phyloP scores from a whole-genome alignment of 768 basidiomycete species.

The Collybiopsis confluens region DNA sequence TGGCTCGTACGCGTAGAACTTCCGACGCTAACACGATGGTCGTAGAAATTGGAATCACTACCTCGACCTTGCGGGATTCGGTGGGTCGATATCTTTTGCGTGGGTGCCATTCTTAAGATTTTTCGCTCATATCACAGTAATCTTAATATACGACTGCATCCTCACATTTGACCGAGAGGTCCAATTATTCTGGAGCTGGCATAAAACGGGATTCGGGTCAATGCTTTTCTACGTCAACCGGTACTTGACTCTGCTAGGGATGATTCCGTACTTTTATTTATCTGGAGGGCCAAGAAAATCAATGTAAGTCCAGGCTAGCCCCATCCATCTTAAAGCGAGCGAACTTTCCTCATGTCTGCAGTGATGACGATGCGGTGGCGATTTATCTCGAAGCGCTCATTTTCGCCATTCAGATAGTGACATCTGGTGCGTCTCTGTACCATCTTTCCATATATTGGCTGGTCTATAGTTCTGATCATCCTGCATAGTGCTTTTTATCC shows the following conservation, averaged over 20 bases:
- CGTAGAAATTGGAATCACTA: background rate
- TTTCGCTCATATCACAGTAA: too few relatives aligned
- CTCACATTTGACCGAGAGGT: background rate
- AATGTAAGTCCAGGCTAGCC: too few relatives aligned
- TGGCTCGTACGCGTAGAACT: background rate
- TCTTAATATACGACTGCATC: background rate
- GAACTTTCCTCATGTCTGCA: background rate
- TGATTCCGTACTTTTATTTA: background rate
- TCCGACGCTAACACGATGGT: background rate
- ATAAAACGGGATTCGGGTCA: background rate
- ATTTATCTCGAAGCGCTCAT: background rate
- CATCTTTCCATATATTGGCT: background rate
- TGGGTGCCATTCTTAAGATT: background rate
- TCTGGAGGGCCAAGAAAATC: background rate
- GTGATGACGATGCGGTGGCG: background rate
- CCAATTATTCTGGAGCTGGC: background rate
- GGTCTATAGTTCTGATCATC: background rate
- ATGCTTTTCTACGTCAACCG: background rate
- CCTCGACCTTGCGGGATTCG: background rate
- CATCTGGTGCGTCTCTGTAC: background rate
- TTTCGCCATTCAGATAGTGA: background rate
- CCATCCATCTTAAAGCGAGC: background rate
- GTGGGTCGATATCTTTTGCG: background rate
- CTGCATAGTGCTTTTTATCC: background rate
- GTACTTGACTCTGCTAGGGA: background rate